A percentile compares a stretch with the other conserved stretches of the same genome.
Conservation (phyloP, 1,284 basidiomycete genomes). For the Pyrrhoderma lamaoense region DNA sequence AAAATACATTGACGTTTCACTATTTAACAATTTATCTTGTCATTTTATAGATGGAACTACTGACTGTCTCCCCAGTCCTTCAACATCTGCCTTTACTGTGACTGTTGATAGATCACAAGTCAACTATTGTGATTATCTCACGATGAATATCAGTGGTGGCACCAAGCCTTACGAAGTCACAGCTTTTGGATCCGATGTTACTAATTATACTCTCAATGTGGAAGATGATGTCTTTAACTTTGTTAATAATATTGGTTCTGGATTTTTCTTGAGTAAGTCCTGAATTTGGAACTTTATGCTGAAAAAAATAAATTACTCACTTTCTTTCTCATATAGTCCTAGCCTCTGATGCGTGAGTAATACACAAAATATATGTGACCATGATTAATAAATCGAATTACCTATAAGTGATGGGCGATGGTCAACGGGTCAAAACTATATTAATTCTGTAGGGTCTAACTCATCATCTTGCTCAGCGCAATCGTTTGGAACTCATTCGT, state of each 20-base stretch:
- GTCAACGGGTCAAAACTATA: conserved; percentile 8
- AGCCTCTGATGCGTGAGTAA: conserved; percentile 13
- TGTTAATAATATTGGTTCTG: conserved; percentile 7
- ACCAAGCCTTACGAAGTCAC: conserved; percentile 12
- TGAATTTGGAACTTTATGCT: too few relatives aligned
- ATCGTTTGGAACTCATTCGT: conserved; percentile 2
- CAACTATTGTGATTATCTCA: conserved; percentile 11
- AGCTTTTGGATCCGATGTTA: background rate
- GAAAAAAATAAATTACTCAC: too few relatives aligned
- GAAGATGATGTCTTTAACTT: conserved; percentile 11
- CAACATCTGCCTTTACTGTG: conserved; percentile 1
- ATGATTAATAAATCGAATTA: too few relatives aligned
- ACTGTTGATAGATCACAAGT: conserved; percentile 8
- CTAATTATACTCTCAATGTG: conserved; percentile 11
- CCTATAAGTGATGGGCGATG: conserved; percentile 8
- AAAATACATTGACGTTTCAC: too few relatives aligned
- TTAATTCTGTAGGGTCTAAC: conserved; percentile 10
- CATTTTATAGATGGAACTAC: background rate
- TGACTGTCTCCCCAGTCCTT: conserved; percentile 11
- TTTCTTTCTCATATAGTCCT: conserved; percentile 1
- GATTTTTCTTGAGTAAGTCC: conserved; percentile 10
- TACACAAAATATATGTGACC: too few relatives aligned
- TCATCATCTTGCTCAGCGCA: conserved; percentile 6
- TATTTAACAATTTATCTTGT: too few relatives aligned
- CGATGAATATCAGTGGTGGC: conserved; percentile 6